These are phyloP conservation scores for Colletotrichum abscissum DNA, from an alignment of 2,329 filamentous ascomycete species.

Conservation along the genomic window DNA sequence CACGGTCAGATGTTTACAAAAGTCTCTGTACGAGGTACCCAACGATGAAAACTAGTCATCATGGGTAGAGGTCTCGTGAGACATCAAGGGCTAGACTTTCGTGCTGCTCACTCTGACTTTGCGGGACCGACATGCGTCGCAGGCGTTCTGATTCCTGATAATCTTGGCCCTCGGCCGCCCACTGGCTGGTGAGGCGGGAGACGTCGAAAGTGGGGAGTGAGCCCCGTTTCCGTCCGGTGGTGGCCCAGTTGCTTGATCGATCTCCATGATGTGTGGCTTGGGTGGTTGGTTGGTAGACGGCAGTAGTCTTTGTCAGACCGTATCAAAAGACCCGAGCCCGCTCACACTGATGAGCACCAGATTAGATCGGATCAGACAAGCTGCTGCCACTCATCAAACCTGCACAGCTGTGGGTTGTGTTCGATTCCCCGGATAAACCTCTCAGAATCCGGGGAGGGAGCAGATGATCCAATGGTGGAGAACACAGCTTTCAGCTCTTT, in stretches of 20 bases:
- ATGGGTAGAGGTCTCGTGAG: background rate
- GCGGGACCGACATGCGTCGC: conserved; percentile 43
- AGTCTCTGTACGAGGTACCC: background rate
- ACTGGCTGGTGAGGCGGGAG: conserved; percentile 13
- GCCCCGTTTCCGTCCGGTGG: background rate
- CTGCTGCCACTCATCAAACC: background rate
- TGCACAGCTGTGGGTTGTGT: background rate
- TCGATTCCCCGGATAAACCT: background rate
- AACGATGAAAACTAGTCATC: background rate
- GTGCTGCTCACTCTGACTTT: conserved; percentile 41
- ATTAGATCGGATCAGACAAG: conserved; percentile 1
- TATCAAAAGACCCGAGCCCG: too few relatives aligned
- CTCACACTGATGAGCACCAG: background rate
- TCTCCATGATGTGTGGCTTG: conserved; percentile 15
- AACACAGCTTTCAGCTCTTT: background rate
- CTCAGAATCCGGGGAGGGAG: background rate
- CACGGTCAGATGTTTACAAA: too few relatives aligned
- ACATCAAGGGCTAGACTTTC: background rate
- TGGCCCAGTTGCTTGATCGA: conserved; percentile 7
- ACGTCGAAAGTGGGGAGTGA: conserved; percentile 13
- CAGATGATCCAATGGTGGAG: background rate
- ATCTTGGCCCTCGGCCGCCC: conserved; percentile 13
- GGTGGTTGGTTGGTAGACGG: background rate
- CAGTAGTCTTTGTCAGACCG: too few relatives aligned
- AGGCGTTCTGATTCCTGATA: conserved; percentile 42